These are phyloP conservation scores for Cystofilobasidium bisporidii DNA, from an alignment of 768 basidiomycete species.

Conservation along the genomic window DNA sequence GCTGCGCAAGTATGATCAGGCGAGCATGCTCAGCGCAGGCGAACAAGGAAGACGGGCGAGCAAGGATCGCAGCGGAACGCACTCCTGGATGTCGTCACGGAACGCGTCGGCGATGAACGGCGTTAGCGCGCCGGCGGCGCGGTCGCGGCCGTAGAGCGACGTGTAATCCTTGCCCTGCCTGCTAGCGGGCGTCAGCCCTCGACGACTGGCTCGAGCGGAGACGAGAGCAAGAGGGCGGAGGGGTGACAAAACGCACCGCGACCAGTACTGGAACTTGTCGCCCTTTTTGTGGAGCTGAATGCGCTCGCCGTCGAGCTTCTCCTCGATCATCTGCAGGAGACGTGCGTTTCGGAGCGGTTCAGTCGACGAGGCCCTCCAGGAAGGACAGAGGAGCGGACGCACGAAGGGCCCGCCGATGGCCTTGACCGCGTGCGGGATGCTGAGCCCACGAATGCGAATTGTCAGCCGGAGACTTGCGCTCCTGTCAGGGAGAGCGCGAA, in stretches of 20 bases:
- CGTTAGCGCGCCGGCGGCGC: slow-evolving; percentile 67
- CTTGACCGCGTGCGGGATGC: neutral
- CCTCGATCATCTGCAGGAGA: slow-evolving; percentile 78
- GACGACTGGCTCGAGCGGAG: slow-evolving; percentile 22
- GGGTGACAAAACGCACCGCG: slow-evolving; percentile 50
- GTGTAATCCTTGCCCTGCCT: slow-evolving; percentile 89
- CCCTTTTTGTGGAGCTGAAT: slow-evolving; percentile 92
- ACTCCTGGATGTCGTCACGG: slow-evolving; percentile 70
- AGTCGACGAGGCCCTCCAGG: no score
- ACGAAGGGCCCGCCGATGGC: slow-evolving; percentile 6
- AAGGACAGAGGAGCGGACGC: neutral
- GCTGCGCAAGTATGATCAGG: slow-evolving; percentile 44
- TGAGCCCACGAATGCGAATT: no score
- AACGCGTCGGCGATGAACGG: slow-evolving; percentile 73
- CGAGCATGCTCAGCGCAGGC: neutral
- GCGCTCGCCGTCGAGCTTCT: slow-evolving; percentile 93
- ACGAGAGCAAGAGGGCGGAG: neutral
- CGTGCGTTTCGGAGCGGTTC: no score
- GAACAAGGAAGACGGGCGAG: no score
- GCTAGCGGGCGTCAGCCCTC: slow-evolving; percentile 5
- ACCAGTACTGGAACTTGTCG: slow-evolving; percentile 84
- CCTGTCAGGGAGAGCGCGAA: no score
- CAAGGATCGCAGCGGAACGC: slow-evolving; percentile 36
- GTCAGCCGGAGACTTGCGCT: no score
- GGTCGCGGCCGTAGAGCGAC: slow-evolving; percentile 71